Conservation (phyloP, 1,284 basidiomycete genomes). For the Ceratobasidium sp. region DNA sequence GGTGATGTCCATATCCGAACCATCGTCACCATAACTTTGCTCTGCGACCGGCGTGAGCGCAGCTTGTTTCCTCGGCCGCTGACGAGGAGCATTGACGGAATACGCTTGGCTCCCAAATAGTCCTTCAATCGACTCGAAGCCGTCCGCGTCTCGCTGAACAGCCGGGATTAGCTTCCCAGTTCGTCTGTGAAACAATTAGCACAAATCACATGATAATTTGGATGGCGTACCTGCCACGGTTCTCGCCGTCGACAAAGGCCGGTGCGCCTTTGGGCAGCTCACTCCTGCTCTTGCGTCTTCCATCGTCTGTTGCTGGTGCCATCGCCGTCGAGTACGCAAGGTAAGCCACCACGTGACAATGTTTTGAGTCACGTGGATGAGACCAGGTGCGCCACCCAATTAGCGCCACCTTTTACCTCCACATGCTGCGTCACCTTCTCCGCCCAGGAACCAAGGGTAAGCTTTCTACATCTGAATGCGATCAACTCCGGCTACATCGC, state of each 20-base stretch:
- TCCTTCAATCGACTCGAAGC: constrained; percentile 39
- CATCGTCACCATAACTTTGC: constrained; percentile 36
- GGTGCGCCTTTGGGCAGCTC: constrained; percentile 35
- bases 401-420: too few species aligned
- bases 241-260: constrained; percentile 40
- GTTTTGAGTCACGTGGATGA: constrained; percentile 40
- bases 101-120: constrained; percentile 39
- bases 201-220: constrained; percentile 1
- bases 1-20: constrained; percentile 41
- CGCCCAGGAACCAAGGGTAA: too few species aligned
- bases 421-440: too few species aligned
- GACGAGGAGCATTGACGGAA: constrained; percentile 29
- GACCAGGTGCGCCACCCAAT: background rate
- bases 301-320: constrained; percentile 8
- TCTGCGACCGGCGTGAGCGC: constrained; percentile 18
- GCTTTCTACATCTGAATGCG: too few species aligned
- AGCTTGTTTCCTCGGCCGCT: constrained; percentile 7
- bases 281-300: constrained; percentile 32
- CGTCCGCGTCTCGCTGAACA: constrained; percentile 36
- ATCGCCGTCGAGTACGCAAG: background rate
- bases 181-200: constrained; percentile 12
- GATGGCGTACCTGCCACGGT: constrained; percentile 12
- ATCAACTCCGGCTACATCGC: too few species aligned
- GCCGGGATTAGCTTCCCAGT: constrained; percentile 38
- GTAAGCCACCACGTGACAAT: constrained; percentile 19